Evolutionary conservation across 1,284 basidiomycete species (phyloP).

Genomic region (Polyporus tsugae): DNA sequence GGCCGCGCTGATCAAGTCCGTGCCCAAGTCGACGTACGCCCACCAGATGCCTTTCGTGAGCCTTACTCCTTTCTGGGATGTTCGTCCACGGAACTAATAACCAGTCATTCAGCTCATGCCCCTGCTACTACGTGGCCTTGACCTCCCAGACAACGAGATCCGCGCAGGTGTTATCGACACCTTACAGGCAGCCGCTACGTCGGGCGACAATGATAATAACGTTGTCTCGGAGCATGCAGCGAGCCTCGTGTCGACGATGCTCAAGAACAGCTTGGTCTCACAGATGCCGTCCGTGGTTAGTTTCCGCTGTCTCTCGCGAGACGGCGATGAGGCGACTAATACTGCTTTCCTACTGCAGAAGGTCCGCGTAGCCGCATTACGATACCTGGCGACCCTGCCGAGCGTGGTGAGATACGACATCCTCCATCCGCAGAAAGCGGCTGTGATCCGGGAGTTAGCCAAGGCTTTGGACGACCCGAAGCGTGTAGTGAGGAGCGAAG

Average conservation of each 20-base stretch:
- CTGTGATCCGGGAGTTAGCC: slow-evolving; percentile 79
- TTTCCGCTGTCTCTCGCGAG: slow-evolving; percentile 11
- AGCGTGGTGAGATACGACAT: slow-evolving; percentile 80
- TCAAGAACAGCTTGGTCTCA: slow-evolving; percentile 61
- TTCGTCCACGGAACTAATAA: slow-evolving; percentile 15
- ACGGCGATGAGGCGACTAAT: too few species aligned
- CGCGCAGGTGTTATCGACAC: slow-evolving; percentile 85
- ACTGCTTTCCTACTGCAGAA: slow-evolving; percentile 50
- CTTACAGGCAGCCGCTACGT: slow-evolving; percentile 74
- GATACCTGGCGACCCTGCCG: slow-evolving; percentile 78
- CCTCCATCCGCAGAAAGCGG: slow-evolving; percentile 77
- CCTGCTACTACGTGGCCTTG: slow-evolving; percentile 86
- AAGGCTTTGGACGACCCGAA: slow-evolving; percentile 87
- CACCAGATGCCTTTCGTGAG: slow-evolving; percentile 74
- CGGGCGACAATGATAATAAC: slow-evolving; percentile 50
- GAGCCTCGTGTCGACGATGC: slow-evolving; percentile 75
- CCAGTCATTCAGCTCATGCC: slow-evolving; percentile 78
- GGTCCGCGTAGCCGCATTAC: slow-evolving; percentile 80
- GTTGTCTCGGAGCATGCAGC: slow-evolving; percentile 74
- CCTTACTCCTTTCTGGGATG: not conserved
- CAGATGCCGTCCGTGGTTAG: slow-evolving; percentile 65
- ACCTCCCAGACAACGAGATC: slow-evolving; percentile 77
- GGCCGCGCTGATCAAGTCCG: slow-evolving; percentile 81
- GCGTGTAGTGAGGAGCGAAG: slow-evolving; percentile 81
- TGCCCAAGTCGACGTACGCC: slow-evolving; percentile 80